A percentile compares a stretch with the other conserved stretches of the same genome.
Evolutionary conservation across 345 rosid genomes (phyloP).

Genomic region (Isatis tinctoria): DNA sequence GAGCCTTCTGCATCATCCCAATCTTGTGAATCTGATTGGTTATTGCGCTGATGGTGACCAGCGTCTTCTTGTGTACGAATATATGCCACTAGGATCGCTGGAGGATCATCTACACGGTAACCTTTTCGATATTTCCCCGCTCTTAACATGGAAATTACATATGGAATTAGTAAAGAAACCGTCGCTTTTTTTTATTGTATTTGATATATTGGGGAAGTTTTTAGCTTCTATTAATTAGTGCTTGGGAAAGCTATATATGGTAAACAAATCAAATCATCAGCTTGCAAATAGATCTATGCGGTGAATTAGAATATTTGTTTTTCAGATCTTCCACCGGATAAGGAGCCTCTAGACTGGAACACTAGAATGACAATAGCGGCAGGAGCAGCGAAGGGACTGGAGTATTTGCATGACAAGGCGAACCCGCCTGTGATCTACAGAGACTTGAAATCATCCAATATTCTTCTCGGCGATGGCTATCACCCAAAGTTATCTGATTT

Average conservation of each 20-base stretch:
- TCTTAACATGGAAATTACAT: not conserved
- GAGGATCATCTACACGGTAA: conserved; percentile 99
- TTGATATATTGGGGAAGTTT: not conserved
- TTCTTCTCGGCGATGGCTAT: conserved; percentile 85
- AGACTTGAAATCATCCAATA: conserved; percentile 91
- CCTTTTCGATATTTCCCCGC: not conserved
- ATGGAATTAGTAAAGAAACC: not conserved
- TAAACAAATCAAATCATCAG: not conserved
- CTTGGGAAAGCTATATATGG: not conserved
- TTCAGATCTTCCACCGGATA: conserved; percentile 79
- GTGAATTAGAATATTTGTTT: not conserved
- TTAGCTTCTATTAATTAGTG: not conserved
- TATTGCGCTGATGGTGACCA: conserved; percentile 99
- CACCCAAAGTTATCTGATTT: conserved; percentile 97
- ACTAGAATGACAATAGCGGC: conserved; percentile 98
- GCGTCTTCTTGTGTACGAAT: conserved; percentile 93
- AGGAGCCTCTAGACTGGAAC: conserved; percentile 90
- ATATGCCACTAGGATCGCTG: conserved; percentile 89
- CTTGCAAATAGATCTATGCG: not conserved
- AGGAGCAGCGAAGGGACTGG: conserved; percentile 97
- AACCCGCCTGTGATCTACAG: conserved; percentile 97
- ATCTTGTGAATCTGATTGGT: conserved; percentile 93
- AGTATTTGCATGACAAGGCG: conserved; percentile 92
- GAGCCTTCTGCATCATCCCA: conserved; percentile 89
- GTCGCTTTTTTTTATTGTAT: not conserved